A percentile compares a stretch with the other conserved stretches of the same genome.
Evolutionary conservation across 768 basidiomycete species (phyloP).

Genomic region (Epithele typhae): DNA sequence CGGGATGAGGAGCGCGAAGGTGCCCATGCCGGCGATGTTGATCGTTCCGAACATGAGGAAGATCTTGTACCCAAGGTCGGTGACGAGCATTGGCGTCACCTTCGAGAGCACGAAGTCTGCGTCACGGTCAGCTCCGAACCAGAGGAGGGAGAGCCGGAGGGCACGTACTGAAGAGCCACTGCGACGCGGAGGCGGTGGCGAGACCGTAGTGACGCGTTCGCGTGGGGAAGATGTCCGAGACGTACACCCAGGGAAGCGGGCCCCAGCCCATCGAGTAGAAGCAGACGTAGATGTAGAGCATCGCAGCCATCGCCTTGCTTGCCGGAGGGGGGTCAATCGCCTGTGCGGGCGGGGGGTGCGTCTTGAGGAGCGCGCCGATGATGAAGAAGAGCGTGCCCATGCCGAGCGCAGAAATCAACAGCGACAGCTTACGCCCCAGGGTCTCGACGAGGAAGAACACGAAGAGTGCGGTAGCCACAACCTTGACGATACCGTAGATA

Average conservation of each 20-base stretch:
- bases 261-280: constrained; percentile 91
- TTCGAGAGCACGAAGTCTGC: constrained; percentile 71
- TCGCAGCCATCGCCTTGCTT: constrained; percentile 76
- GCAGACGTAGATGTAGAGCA: constrained; percentile 84
- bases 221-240: constrained; percentile 84
- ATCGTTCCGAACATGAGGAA: constrained; percentile 76
- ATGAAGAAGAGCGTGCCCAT: constrained; percentile 83
- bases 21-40: constrained; percentile 69
- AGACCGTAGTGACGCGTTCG: constrained; percentile 83
- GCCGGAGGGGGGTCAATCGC: constrained; percentile 38
- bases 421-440: constrained; percentile 62
- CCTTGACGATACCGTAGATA: constrained; percentile 64
- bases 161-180: constrained; percentile 76
- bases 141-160: too few relatives aligned
- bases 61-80: constrained; percentile 64
- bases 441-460: constrained; percentile 65
- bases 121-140: too few relatives aligned
- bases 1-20: constrained; percentile 53
- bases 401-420: constrained; percentile 71
- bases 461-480: constrained; percentile 62
- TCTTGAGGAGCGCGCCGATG: constrained; percentile 80
- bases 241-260: constrained; percentile 54
- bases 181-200: constrained; percentile 67
- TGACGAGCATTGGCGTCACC: constrained; percentile 60
- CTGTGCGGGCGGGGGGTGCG: constrained; percentile 51